phyloP scores from a whole-genome alignment of 2,329 filamentous ascomycete species.

The Coccinonectria pachysandricola region DNA sequence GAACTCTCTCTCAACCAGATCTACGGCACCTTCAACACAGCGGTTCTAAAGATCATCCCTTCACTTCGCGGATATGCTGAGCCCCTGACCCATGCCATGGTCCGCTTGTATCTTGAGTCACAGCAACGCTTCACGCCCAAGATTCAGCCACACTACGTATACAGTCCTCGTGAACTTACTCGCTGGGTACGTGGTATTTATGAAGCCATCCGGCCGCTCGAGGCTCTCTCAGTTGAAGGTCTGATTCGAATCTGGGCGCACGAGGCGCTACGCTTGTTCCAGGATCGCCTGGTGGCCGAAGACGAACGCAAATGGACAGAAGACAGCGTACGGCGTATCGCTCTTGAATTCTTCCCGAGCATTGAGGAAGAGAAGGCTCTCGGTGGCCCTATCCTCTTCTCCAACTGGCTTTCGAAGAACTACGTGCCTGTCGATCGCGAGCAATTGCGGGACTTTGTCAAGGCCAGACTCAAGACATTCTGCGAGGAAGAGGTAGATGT shows the following conservation, averaged over 20 bases:
- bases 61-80: constrained; percentile 92
- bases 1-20: constrained; percentile 92
- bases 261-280: constrained; percentile 90
- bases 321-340: constrained; percentile 75
- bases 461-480: constrained; percentile 93
- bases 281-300: constrained; percentile 89
- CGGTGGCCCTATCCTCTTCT: constrained; percentile 90
- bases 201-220: constrained; percentile 87
- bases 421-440: constrained; percentile 96
- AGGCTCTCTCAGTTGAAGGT: constrained; percentile 79
- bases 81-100: constrained; percentile 92
- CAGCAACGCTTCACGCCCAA: constrained; percentile 90
- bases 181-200: constrained; percentile 97
- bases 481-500: constrained; percentile 99
- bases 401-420: constrained; percentile 98
- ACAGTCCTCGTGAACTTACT: constrained; percentile 96
- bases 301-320: constrained; percentile 95
- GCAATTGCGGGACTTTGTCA: constrained; percentile 91
- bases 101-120: constrained; percentile 89
- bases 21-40: constrained; percentile 95
- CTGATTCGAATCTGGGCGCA: constrained; percentile 97
- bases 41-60: constrained; percentile 92
- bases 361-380: constrained; percentile 85
- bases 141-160: constrained; percentile 98
- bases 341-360: constrained; percentile 86